Evolutionary conservation across 768 basidiomycete genomes (phyloP).

Genomic region (Leccinum subgranulosum): DNA sequence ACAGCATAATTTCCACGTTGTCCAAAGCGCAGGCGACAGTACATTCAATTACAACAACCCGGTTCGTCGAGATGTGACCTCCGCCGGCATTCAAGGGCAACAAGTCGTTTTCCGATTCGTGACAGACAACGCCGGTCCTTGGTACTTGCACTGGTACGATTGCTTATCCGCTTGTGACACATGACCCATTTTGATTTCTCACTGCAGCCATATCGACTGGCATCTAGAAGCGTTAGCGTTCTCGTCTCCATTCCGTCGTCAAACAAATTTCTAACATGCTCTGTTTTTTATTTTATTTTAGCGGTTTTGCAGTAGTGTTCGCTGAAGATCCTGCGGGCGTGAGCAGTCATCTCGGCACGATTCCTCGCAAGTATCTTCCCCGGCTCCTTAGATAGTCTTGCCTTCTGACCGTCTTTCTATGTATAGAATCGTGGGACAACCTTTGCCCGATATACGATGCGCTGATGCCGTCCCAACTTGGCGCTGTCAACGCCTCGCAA

Average conservation of each 20-base stretch:
- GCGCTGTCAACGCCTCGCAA: conserved; percentile 11
- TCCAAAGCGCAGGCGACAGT: conserved; percentile 28
- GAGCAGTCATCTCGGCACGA: conserved; percentile 8
- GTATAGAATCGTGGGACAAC: conserved; percentile 23
- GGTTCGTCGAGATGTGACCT: conserved; percentile 31
- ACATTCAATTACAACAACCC: conserved; percentile 36
- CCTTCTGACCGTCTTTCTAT: not conserved
- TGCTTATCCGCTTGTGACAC: not conserved
- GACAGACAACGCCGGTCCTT: conserved; percentile 64
- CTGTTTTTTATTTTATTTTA: not conserved
- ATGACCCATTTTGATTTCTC: not conserved
- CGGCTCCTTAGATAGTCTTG: not conserved
- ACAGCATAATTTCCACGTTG: conserved; percentile 36
- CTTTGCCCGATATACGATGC: conserved; percentile 25
- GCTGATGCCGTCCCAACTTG: conserved; percentile 16
- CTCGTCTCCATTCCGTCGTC: not conserved
- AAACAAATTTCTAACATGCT: not conserved
- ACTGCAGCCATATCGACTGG: conserved; percentile 29
- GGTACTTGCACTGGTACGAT: conserved; percentile 42
- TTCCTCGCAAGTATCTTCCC: conserved; percentile 12
- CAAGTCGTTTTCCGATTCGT: conserved; percentile 52
- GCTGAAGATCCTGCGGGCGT: conserved; percentile 23
- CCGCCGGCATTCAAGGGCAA: conserved; percentile 32
- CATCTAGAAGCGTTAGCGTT: conserved; percentile 23
- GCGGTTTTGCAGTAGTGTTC: conserved; percentile 28